Evolutionary conservation across 306 rosid genomes (phyloP).

Genomic region (Inga leiocalycina): DNA sequence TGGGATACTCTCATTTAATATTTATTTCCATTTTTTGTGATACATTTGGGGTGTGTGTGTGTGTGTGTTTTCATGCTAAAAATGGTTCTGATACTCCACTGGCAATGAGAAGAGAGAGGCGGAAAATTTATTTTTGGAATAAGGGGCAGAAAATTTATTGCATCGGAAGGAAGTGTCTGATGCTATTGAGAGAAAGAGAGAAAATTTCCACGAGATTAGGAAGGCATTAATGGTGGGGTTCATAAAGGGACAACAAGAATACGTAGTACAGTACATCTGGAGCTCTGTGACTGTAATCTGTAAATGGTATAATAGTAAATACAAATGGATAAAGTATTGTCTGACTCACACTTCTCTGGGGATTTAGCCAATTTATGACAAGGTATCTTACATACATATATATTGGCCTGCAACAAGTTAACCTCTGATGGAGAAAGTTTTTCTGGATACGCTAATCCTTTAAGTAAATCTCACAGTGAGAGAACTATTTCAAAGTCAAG

Average conservation of each 20-base stretch:
- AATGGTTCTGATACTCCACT: background rate
- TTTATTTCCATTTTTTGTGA: background rate
- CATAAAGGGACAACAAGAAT: background rate
- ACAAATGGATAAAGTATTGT: constrained; percentile 15
- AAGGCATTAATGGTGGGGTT: background rate
- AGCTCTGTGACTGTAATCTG: background rate
- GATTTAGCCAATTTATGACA: background rate
- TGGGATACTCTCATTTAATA: background rate
- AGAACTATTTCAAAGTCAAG: background rate
- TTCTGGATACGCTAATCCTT: background rate
- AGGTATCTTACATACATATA: background rate
- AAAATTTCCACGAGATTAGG: background rate
- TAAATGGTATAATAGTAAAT: constrained; percentile 22
- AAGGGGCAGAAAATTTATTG: background rate
- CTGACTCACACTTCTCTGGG: constrained; percentile 22
- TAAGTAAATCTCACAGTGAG: background rate
- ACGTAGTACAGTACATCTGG: constrained; percentile 4
- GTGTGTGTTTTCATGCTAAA: background rate
- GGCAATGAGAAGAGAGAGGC: background rate
- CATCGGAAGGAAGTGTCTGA: background rate
- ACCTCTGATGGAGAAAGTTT: background rate
- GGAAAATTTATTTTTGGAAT: background rate
- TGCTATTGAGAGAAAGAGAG: background rate
- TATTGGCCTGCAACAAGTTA: background rate
- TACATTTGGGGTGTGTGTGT: background rate